These are phyloP conservation scores for Hypomyces rosellus DNA, from an alignment of 2,329 filamentous ascomycete species.

Conservation along the genomic window DNA sequence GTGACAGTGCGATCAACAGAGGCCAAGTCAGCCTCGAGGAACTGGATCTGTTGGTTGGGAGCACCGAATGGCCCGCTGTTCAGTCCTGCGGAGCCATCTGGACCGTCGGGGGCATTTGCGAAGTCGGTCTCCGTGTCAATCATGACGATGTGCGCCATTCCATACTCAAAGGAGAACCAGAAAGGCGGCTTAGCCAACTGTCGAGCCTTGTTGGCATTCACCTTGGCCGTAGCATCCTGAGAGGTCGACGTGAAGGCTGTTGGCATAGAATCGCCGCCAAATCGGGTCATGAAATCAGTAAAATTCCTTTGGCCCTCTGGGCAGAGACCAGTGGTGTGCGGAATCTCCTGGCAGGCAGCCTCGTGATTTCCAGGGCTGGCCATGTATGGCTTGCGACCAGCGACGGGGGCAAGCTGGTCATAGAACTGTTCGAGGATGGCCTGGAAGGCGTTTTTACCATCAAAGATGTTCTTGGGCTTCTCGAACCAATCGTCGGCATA, in stretches of 20 bases:
- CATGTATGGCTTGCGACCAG: constrained; percentile 46
- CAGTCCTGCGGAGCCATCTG: constrained; percentile 22
- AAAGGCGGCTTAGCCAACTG: constrained; percentile 23
- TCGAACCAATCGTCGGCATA: constrained; percentile 55
- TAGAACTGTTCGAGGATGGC: constrained; percentile 53
- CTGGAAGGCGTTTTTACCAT: constrained; percentile 47
- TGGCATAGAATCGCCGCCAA: constrained; percentile 37
- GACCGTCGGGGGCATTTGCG: constrained; percentile 22
- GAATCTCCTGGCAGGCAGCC: constrained; percentile 43
- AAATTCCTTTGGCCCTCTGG: constrained; percentile 53
- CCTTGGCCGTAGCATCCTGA: constrained; percentile 31
- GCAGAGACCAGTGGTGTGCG: constrained; percentile 32
- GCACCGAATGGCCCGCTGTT: constrained; percentile 45
- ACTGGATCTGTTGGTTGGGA: constrained; percentile 44
- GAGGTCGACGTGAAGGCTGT: constrained; percentile 45
- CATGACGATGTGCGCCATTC: constrained; percentile 24
- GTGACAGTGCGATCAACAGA: constrained; percentile 50
- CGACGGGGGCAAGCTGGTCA: constrained; percentile 32
- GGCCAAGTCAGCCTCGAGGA: constrained; percentile 48
- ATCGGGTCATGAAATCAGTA: constrained; percentile 52
- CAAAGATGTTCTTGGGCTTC: constrained; percentile 37
- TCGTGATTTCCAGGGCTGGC: constrained; percentile 49
- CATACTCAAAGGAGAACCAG: constrained; percentile 23
- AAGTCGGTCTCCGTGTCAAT: constrained; percentile 30
- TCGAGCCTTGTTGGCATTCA: constrained; percentile 39